Conservation (phyloP, 2,329 filamentous ascomycete species). For the Gnomoniopsis smithogilvyi region DNA sequence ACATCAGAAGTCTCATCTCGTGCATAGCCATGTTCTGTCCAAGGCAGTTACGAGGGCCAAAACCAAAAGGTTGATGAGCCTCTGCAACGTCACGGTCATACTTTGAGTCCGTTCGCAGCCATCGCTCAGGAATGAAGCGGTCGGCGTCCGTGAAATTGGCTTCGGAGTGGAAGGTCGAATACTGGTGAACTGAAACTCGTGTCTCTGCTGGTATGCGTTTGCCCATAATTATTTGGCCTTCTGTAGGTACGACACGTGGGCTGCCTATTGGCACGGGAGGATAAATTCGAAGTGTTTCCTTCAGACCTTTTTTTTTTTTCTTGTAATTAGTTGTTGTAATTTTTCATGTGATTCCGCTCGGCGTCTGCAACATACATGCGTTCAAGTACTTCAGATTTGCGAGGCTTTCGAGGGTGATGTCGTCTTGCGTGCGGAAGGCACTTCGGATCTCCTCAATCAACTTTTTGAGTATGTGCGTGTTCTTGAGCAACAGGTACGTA, state of each 20-base stretch:
- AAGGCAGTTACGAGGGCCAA: not conserved
- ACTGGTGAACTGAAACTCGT: slow-evolving; percentile 2
- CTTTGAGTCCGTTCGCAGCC: not conserved
- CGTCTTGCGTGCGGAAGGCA: slow-evolving; percentile 22
- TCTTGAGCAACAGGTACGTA: not conserved
- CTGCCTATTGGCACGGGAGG: slow-evolving; percentile 22
- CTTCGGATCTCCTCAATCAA: slow-evolving; percentile 27
- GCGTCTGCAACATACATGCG: slow-evolving; percentile 16
- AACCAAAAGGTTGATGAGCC: slow-evolving; percentile 2
- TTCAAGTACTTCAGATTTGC: slow-evolving; percentile 24
- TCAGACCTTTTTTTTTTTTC: slow-evolving; percentile 10
- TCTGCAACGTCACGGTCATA: not conserved
- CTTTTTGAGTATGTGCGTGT: slow-evolving; percentile 1
- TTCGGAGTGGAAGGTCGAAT: not conserved
- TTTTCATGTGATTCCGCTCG: not conserved
- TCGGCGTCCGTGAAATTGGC: slow-evolving; percentile 2
- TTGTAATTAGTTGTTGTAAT: not conserved
- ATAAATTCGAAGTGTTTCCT: slow-evolving; percentile 24
- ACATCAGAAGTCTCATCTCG: slow-evolving; percentile 5
- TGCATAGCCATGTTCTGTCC: slow-evolving; percentile 1
- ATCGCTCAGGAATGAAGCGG: slow-evolving; percentile 3
- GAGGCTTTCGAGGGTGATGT: slow-evolving; percentile 26
- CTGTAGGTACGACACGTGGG: slow-evolving; percentile 22
- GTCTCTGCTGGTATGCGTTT: slow-evolving; percentile 1
- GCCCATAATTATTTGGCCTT: slow-evolving; percentile 18